phyloP scores from a whole-genome alignment of 768 basidiomycete genomes.

The Sutorius australiensis region DNA sequence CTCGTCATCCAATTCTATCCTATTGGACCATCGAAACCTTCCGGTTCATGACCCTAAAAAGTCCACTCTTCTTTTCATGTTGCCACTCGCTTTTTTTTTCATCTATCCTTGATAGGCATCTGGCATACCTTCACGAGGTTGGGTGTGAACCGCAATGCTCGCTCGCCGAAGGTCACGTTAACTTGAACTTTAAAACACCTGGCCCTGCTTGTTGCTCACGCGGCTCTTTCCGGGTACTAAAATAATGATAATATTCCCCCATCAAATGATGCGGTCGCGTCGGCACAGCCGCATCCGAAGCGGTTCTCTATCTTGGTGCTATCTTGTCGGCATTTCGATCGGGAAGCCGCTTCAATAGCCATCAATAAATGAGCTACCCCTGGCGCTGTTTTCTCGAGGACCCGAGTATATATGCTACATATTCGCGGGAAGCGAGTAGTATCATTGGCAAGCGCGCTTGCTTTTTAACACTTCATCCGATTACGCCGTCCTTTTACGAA shows the following conservation, averaged over 20 bases:
- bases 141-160: conserved; percentile 12
- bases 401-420: conserved; percentile 6
- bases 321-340: conserved; percentile 18
- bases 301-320: conserved; percentile 7
- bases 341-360: not conserved
- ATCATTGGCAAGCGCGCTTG: not conserved
- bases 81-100: conserved; percentile 17
- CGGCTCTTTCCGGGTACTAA: conserved; percentile 2
- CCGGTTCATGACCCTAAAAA: conserved; percentile 14
- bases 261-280: not conserved
- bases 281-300: conserved; percentile 14
- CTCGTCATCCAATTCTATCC: conserved; percentile 7
- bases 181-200: conserved; percentile 9
- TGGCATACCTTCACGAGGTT: not conserved
- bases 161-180: conserved; percentile 10
- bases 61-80: not conserved
- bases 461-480: not conserved
- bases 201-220: not conserved
- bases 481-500: not conserved
- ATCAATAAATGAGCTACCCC: conserved; percentile 1
- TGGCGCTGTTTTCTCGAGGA: conserved; percentile 4
- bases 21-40: not conserved
- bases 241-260: conserved; percentile 1
- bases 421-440: conserved; percentile 17
- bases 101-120: conserved; percentile 22